These are phyloP conservation scores for Scolecobasidium constrictum DNA, from an alignment of 2,329 filamentous ascomycete species.

Conservation along the genomic window DNA sequence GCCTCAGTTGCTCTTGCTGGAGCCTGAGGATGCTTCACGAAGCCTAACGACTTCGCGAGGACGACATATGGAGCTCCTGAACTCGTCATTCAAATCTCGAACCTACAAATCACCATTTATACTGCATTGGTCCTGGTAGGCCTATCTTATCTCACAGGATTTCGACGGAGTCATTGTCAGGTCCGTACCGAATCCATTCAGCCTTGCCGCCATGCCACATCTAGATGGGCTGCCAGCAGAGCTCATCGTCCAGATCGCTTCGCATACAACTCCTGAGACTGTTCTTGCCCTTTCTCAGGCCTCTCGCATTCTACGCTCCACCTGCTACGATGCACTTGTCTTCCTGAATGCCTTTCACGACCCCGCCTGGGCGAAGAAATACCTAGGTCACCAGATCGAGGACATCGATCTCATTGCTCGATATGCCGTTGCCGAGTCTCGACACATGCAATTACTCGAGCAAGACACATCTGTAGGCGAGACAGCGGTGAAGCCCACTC, in stretches of 20 bases:
- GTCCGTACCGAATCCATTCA: too few relatives aligned
- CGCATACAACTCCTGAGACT: neutral
- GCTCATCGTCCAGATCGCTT: neutral
- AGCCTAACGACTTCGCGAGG: too few relatives aligned
- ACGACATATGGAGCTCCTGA: too few relatives aligned
- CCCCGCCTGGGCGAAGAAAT: neutral
- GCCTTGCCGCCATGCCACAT: too few relatives aligned
- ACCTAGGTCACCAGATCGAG: neutral
- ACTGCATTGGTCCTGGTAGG: too few relatives aligned
- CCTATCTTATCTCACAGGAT: too few relatives aligned
- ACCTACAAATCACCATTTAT: too few relatives aligned
- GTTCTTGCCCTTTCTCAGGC: neutral
- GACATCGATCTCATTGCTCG: neutral
- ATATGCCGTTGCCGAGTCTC: neutral
- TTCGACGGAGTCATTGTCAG: too few relatives aligned
- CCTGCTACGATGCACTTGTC: neutral
- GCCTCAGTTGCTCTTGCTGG: too few relatives aligned
- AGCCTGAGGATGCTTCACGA: too few relatives aligned
- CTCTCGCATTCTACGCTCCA: neutral
- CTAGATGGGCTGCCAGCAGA: neutral
- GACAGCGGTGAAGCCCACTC: neutral
- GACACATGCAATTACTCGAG: neutral
- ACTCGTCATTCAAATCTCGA: too few relatives aligned
- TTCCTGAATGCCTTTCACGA: neutral
- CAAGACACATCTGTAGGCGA: neutral